Conservation (phyloP, 78 protist genomes). For the Polysphondylium violaceum region DNA sequence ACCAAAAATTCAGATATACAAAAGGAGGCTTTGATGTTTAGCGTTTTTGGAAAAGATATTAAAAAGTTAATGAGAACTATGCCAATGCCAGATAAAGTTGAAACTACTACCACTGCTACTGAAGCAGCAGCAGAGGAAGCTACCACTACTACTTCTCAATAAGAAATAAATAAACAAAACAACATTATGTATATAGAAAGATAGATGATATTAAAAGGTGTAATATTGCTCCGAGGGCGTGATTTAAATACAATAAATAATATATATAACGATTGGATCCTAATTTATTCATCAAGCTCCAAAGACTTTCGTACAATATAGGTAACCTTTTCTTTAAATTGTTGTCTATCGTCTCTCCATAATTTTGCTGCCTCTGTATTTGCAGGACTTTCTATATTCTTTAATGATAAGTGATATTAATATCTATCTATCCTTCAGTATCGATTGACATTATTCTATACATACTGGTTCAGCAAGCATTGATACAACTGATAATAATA, state of each 20-base stretch:
- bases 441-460: background rate
- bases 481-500: conserved; percentile 91
- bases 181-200: too few species aligned
- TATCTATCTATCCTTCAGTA: background rate
- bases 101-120: background rate
- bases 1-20: conserved; percentile 10
- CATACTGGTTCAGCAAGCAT: conserved; percentile 83
- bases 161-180: background rate
- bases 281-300: conserved; percentile 25
- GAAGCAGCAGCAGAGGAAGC: background rate
- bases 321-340: conserved; percentile 71
- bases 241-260: background rate
- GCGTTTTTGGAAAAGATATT: conserved; percentile 43
- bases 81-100: conserved; percentile 63
- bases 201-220: too few species aligned
- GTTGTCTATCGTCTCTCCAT: conserved; percentile 82
- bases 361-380: conserved; percentile 95
- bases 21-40: conserved; percentile 39
- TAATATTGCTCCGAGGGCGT: too few species aligned
- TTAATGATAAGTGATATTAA: conserved; percentile 16
- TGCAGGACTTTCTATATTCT: conserved; percentile 94
- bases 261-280: too few species aligned
- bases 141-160: conserved; percentile 2
- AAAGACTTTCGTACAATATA: conserved; percentile 71
- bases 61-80: conserved; percentile 40